These are phyloP conservation scores for Falciphora oryzae DNA, from an alignment of 2,329 filamentous ascomycete species.

Conservation along the genomic window DNA sequence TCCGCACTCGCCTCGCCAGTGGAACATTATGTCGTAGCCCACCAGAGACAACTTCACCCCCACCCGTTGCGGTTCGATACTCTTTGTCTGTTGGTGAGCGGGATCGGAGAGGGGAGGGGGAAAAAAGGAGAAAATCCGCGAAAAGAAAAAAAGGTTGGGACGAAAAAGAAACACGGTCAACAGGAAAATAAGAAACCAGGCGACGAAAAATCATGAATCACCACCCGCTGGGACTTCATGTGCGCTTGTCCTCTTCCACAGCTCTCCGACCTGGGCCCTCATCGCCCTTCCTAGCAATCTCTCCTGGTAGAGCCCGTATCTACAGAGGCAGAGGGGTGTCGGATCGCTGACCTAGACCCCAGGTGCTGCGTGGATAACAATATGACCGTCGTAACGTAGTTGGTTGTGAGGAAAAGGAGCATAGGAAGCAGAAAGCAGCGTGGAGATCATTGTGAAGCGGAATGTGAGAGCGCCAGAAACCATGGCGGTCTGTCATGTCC, in stretches of 20 bases:
- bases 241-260: neutral
- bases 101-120: neutral
- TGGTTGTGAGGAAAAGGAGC: neutral
- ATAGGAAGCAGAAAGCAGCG: neutral
- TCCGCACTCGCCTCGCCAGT: neutral
- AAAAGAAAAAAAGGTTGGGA: slow-evolving; percentile 1
- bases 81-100: neutral
- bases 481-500: too few species aligned
- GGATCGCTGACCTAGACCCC: neutral
- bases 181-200: neutral
- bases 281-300: neutral
- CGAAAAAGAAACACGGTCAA: slow-evolving; percentile 2
- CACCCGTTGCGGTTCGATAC: neutral
- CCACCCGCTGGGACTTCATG: neutral
- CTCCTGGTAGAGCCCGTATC: neutral
- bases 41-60: neutral
- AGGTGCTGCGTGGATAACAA: neutral
- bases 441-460: neutral
- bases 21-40: neutral
- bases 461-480: too few species aligned
- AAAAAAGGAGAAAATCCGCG: neutral
- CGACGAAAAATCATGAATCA: too few species aligned
- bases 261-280: neutral
- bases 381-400: neutral
- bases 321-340: neutral